A percentile compares a stretch with the other conserved stretches of the same genome.
phyloP scores from a whole-genome alignment of 2,329 filamentous ascomycete species.

The Colletotrichum trifolii region DNA sequence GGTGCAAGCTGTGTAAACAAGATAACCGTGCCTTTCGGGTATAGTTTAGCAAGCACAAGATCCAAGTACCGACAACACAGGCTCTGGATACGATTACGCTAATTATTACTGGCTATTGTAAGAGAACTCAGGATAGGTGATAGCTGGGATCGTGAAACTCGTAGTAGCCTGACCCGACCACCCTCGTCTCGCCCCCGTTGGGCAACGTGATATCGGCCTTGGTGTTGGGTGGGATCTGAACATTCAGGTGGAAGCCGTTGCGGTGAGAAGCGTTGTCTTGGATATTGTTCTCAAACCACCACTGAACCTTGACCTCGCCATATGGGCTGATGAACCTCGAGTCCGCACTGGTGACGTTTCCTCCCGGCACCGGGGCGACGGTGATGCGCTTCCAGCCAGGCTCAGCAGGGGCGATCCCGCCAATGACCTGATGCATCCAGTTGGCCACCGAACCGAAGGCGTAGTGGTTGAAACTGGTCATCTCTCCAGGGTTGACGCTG shows the following conservation, averaged over 20 bases:
- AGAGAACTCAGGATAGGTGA: neutral
- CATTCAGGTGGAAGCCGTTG: conserved; percentile 29
- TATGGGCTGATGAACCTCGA: conserved; percentile 47
- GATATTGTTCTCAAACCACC: conserved; percentile 40
- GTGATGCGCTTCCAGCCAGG: conserved; percentile 53
- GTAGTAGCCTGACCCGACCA: conserved; percentile 30
- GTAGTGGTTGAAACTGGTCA: conserved; percentile 65
- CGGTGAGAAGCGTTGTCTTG: conserved; percentile 24
- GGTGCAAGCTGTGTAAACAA: no score
- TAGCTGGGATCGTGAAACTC: conserved; percentile 30
- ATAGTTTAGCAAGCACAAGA: no score
- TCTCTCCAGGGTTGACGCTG: conserved; percentile 55
- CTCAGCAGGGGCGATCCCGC: conserved; percentile 51
- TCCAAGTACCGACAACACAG: no score
- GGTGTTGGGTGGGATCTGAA: conserved; percentile 24
- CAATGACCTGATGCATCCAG: conserved; percentile 58
- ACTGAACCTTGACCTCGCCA: conserved; percentile 43
- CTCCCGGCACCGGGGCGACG: conserved; percentile 50
- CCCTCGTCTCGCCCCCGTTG: conserved; percentile 14
- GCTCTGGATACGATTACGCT: no score
- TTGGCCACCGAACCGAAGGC: conserved; percentile 59
- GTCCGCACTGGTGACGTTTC: conserved; percentile 47
- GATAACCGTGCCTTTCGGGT: no score
- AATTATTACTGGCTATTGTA: no score
- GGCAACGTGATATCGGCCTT: conserved; percentile 31